Percentiles rank a stretch among this genome's conserved stretches.
Conservation (phyloP, 2,329 filamentous ascomycete genomes). For the Elsinoe australis region DNA sequence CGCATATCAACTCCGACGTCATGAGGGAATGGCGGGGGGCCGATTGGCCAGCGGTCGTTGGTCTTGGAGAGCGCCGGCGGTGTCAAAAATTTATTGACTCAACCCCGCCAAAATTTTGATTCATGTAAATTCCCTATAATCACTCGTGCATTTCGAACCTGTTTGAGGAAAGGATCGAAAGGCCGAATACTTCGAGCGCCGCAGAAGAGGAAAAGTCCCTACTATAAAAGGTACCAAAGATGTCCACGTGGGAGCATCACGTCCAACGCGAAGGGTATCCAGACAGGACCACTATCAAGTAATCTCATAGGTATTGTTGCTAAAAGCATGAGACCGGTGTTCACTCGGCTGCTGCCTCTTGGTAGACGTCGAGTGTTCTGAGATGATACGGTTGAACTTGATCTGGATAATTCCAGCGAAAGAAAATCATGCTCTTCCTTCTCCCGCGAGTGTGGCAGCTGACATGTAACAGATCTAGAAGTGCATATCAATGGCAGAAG, state of each 20-base stretch:
- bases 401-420: constrained; percentile 48
- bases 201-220: no score
- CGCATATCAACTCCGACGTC: no score
- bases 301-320: constrained; percentile 14
- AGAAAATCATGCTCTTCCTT: constrained; percentile 43
- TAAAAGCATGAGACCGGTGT: constrained; percentile 17
- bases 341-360: constrained; percentile 4
- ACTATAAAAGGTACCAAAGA: background rate
- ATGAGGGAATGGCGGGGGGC: no score
- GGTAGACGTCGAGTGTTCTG: constrained; percentile 33
- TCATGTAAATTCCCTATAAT: no score
- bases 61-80: no score
- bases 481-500: constrained; percentile 23
- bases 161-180: no score
- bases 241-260: background rate
- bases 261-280: background rate
- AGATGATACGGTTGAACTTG: constrained; percentile 50
- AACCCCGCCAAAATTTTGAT: no score
- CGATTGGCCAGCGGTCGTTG: no score
- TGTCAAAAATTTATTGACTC: no score
- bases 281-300: constrained; percentile 8
- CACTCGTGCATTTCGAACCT: no score
- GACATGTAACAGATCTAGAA: constrained; percentile 13
- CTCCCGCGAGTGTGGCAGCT: constrained; percentile 16
- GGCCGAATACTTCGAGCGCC: no score